Evolutionary conservation across 2,329 filamentous ascomycete genomes (phyloP).

Genomic region (Stagonosporopsis tanaceti): DNA sequence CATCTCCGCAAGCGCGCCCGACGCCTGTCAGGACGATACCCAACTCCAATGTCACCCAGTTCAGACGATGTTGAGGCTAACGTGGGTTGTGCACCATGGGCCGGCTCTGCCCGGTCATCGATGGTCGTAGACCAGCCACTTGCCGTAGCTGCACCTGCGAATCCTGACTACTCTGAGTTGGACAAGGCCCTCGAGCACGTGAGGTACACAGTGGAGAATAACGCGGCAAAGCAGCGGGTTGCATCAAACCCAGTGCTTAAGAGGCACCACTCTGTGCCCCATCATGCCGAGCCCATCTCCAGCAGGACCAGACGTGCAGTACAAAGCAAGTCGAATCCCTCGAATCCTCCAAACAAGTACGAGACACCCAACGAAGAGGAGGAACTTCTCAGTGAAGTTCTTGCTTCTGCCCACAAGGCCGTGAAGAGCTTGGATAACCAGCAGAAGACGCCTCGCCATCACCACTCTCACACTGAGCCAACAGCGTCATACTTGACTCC

Average conservation of each 20-base stretch:
- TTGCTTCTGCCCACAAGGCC: conserved; percentile 78
- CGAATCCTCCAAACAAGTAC: conserved; percentile 82
- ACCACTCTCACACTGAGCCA: conserved; percentile 70
- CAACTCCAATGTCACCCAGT: conserved; percentile 78
- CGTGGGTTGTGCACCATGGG: conserved; percentile 89
- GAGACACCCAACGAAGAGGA: conserved; percentile 97
- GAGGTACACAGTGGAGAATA: conserved; percentile 64
- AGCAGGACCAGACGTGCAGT: conserved; percentile 82
- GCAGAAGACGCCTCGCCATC: conserved; percentile 57
- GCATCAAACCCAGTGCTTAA: conserved; percentile 58
- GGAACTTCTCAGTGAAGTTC: conserved; percentile 88
- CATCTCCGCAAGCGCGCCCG: conserved; percentile 93
- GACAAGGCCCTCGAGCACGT: conserved; percentile 69
- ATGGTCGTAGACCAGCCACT: conserved; percentile 71
- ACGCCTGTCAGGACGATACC: conserved; percentile 89
- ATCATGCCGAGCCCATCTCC: conserved; percentile 65
- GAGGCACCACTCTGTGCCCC: conserved; percentile 58
- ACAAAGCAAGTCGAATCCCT: conserved; percentile 72
- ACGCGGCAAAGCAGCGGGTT: conserved; percentile 48
- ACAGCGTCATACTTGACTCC: conserved; percentile 72
- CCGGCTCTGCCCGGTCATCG: conserved; percentile 78
- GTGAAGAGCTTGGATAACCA: conserved; percentile 71
- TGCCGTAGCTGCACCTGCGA: conserved; percentile 56
- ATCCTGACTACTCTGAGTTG: conserved; percentile 65
- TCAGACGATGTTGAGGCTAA: conserved; percentile 93